Evolutionary conservation across 306 rosid genomes (phyloP), one percentile per base, ranked within the genome.

Genomic region (Ceratonia siliqua): DNA sequence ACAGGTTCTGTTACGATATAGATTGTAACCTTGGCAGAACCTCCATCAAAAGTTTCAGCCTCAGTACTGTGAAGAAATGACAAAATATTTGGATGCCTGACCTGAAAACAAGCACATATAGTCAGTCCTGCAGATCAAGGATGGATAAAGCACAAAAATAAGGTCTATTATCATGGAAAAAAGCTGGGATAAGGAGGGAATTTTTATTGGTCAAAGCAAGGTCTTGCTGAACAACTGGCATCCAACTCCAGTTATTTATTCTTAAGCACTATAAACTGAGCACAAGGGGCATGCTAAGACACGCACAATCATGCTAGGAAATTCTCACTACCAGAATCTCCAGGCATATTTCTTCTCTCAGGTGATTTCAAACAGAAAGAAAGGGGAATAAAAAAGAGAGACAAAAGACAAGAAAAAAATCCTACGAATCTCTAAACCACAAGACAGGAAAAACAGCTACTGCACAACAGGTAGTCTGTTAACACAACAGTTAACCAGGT

Each of bases 1-100:
- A 92, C 98, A 73, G 99, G 98, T 83, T 95, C 99, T 3, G 98
- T 95, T 43, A 95, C 99, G 77, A 95, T 90, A 81, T 95, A 92
- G 74, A 95, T 92, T 0, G 91, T 90, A 61, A 90, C 89, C 92
- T 92, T 95, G 38, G 92, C 11, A 53, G 93, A 63, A 78, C 92
- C 83, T 12, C 83, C 90, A 11, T 92, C 99, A 56, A 65, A 27
- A 70, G 89, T 82, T 81, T 92, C 99, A 5, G 83, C 67, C 87
- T 95, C 98, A 0, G 97, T 85, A 79, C 99, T 92, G 54, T 95
- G 98, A 67, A 95, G 99, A 89, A 95, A 95, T 18, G 99, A 90
- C 78, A 95, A 82, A 76, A 95, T 92, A 85, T 95, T 95, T 68
- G 98, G 99, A 86, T 95, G 99, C 79, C 99, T 89, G 71, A 95